These are phyloP conservation scores for Fomitopsis schrenkii DNA, from an alignment of 1,284 basidiomycete genomes.

Conservation along the genomic window DNA sequence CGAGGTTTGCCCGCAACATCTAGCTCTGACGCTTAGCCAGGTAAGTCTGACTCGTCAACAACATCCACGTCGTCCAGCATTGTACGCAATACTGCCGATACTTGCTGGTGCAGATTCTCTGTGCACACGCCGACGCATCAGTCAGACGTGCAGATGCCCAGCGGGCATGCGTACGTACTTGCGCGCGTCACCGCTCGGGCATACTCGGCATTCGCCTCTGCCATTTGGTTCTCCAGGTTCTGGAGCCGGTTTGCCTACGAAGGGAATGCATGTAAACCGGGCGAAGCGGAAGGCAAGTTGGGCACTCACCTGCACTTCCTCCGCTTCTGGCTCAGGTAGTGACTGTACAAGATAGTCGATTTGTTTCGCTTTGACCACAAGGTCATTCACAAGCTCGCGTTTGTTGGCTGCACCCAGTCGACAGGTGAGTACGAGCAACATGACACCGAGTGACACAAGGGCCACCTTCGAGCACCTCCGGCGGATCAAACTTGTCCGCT, in stretches of 20 bases:
- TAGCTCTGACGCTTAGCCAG: neutral
- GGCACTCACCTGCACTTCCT: conserved; percentile 59
- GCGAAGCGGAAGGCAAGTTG: neutral
- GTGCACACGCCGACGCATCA: neutral
- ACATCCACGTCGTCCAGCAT: conserved; percentile 48
- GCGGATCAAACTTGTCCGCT: conserved; percentile 62
- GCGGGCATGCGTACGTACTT: conserved; percentile 43
- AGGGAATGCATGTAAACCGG: neutral
- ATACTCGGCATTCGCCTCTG: conserved; percentile 70
- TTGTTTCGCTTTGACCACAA: conserved; percentile 81
- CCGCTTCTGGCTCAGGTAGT: conserved; percentile 68
- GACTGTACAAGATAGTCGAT: conserved; percentile 77
- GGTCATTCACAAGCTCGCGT: conserved; percentile 73
- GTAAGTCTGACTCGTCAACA: conserved; percentile 11
- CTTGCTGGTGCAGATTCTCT: conserved; percentile 61
- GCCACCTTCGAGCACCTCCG: conserved; percentile 65
- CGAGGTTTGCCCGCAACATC: no score
- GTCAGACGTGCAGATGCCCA: neutral
- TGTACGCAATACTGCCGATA: conserved; percentile 53
- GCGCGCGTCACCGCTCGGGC: conserved; percentile 64
- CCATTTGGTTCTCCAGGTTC: conserved; percentile 63
- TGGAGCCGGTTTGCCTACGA: conserved; percentile 59
- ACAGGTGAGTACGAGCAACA: neutral
- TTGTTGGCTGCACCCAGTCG: conserved; percentile 53
- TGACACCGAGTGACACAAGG: conserved; percentile 3